phyloP scores from a whole-genome alignment of 2,329 filamentous ascomycete species.

The Neopestalotiopsis rosae region DNA sequence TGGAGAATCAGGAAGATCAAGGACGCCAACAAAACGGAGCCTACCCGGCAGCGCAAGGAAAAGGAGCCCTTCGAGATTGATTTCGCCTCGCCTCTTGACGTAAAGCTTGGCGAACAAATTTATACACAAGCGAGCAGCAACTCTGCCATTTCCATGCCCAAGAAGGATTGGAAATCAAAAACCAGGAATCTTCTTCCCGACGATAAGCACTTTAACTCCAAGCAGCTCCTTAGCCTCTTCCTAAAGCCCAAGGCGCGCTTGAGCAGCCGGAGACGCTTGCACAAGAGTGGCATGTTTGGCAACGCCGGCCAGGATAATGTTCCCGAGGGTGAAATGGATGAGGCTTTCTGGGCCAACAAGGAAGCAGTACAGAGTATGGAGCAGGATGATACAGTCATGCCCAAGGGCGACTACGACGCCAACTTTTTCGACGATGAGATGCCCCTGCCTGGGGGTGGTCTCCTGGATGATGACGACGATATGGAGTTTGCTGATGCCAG shows the following conservation, averaged over 20 bases:
- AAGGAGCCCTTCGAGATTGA: conserved; percentile 97
- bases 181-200: conserved; percentile 92
- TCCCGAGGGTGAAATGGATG: conserved; percentile 82
- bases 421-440: conserved; percentile 94
- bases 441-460: conserved; percentile 66
- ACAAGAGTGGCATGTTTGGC: conserved; percentile 46
- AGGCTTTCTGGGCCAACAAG: conserved; percentile 91
- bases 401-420: conserved; percentile 87
- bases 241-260: conserved; percentile 92
- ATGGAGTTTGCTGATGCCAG: conserved; percentile 79
- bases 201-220: conserved; percentile 97
- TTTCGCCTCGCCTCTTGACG: conserved; percentile 77
- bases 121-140: conserved; percentile 84
- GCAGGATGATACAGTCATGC: conserved; percentile 60
- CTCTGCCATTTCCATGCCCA: conserved; percentile 82
- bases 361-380: conserved; percentile 49
- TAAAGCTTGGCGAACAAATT: conserved; percentile 73
- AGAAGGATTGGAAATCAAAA: conserved; percentile 95
- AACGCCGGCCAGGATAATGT: conserved; percentile 53
- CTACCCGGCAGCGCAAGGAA: conserved; percentile 78
- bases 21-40: conserved; percentile 68
- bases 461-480: conserved; percentile 70
- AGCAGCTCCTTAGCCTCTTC: conserved; percentile 86
- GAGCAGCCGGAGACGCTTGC: conserved; percentile 65
- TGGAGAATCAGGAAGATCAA: conserved; percentile 98